These are phyloP conservation scores for Tricholoma matsutake DNA, from an alignment of 768 basidiomycete species.

Conservation along the genomic window DNA sequence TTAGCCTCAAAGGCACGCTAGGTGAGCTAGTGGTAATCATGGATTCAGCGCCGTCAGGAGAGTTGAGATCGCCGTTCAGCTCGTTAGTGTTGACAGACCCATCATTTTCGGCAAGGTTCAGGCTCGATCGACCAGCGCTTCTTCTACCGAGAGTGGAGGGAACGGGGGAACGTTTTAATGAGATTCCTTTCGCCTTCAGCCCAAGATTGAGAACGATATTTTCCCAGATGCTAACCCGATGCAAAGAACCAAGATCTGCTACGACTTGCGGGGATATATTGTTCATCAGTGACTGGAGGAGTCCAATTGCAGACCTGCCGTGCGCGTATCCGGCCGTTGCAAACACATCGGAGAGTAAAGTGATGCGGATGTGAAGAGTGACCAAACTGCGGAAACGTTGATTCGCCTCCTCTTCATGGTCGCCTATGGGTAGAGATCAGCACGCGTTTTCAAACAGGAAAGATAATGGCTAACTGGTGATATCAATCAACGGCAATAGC, in stretches of 20 bases:
- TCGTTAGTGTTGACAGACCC: conserved; percentile 28
- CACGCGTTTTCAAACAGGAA: not conserved
- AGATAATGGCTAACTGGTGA: conserved; percentile 34
- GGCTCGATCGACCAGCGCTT: conserved; percentile 41
- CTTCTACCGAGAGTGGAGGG: conserved; percentile 44
- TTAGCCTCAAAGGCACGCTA: conserved; percentile 31
- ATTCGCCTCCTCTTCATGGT: conserved; percentile 51
- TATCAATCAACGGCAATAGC: conserved; percentile 61
- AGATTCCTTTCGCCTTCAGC: conserved; percentile 51
- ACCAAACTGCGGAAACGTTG: conserved; percentile 68
- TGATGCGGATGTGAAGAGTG: conserved; percentile 73
- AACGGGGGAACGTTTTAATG: conserved; percentile 39
- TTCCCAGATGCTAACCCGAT: conserved; percentile 84
- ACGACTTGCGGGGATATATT: conserved; percentile 63
- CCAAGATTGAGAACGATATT: conserved; percentile 73
- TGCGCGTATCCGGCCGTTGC: conserved; percentile 80
- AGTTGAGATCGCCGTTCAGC: conserved; percentile 26
- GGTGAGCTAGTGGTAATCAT: conserved; percentile 2
- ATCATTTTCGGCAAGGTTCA: conserved; percentile 39
- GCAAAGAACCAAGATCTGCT: conserved; percentile 70
- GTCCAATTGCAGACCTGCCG: conserved; percentile 67
- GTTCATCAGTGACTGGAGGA: conserved; percentile 73
- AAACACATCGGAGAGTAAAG: conserved; percentile 85
- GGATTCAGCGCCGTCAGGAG: not conserved
- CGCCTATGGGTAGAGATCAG: conserved; percentile 28